These are phyloP conservation scores for Clathrospora elynae DNA, from an alignment of 2,329 filamentous ascomycete species.

Conservation along the genomic window DNA sequence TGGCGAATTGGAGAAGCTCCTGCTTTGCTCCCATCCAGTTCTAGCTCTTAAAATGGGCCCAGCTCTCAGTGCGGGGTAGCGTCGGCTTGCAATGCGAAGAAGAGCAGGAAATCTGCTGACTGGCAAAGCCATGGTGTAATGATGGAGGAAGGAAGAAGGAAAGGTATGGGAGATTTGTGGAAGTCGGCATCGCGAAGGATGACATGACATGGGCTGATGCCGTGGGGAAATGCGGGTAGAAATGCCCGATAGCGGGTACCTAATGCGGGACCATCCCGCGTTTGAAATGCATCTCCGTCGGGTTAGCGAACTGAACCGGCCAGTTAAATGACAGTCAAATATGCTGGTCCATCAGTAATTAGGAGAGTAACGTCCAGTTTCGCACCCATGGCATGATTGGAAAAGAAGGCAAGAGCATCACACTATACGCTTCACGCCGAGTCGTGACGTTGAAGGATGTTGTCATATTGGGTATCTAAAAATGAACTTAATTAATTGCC, in stretches of 20 bases:
- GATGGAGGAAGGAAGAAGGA: slow-evolving; percentile 4
- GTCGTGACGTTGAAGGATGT: background rate
- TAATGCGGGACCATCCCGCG: slow-evolving; percentile 19
- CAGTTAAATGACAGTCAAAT: too few relatives aligned
- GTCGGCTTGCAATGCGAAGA: slow-evolving; percentile 28
- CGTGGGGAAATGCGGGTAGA: slow-evolving; percentile 21
- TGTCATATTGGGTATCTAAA: slow-evolving; percentile 22
- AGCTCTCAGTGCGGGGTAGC: slow-evolving; percentile 26
- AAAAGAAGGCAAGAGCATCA: too few relatives aligned
- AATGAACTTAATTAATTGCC: background rate
- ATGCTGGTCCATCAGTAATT: too few relatives aligned
- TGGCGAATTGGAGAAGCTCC: slow-evolving; percentile 40
- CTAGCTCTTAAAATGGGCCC: slow-evolving; percentile 8
- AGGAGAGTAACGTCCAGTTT: too few relatives aligned
- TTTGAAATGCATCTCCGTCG: too few relatives aligned
- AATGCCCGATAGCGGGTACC: slow-evolving; percentile 31
- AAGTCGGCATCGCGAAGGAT: slow-evolving; percentile 20
- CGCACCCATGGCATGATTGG: too few relatives aligned
- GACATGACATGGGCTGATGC: slow-evolving; percentile 25
- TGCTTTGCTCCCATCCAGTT: slow-evolving; percentile 12
- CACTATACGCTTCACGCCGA: too few relatives aligned
- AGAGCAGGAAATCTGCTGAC: slow-evolving; percentile 15
- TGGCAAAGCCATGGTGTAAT: slow-evolving; percentile 23
- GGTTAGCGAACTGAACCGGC: too few relatives aligned
- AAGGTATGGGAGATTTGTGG: slow-evolving; percentile 8